phyloP scores from a whole-genome alignment of 2,329 filamentous ascomycete species.

The Penicillium sp. region DNA sequence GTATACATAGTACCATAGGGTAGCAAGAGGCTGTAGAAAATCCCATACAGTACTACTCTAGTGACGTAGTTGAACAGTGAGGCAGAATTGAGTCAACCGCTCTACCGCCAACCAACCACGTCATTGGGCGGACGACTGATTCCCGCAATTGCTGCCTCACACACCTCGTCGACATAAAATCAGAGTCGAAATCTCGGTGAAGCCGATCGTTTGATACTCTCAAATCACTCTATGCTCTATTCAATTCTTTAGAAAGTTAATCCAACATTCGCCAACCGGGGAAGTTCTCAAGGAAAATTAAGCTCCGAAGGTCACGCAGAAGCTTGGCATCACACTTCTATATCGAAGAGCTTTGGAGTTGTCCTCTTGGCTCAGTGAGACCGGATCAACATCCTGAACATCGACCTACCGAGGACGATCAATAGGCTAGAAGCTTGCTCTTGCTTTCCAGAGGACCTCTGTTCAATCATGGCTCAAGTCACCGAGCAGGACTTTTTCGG shows the following conservation, averaged over 20 bases:
- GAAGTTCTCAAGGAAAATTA: slow-evolving; percentile 4
- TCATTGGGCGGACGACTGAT: slow-evolving; percentile 36
- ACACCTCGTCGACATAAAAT: slow-evolving; percentile 14
- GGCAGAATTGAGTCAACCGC: not conserved
- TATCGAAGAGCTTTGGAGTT: slow-evolving; percentile 2
- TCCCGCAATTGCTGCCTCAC: slow-evolving; percentile 31
- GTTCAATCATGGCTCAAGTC: slow-evolving; percentile 33
- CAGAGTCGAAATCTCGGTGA: slow-evolving; percentile 8
- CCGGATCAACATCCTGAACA: not conserved
- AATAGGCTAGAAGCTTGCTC: not conserved
- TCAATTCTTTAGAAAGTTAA: not conserved
- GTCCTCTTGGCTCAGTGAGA: not conserved
- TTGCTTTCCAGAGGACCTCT: not conserved
- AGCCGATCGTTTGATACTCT: not conserved
- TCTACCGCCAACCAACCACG: slow-evolving; percentile 1
- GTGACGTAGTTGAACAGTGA: not conserved
- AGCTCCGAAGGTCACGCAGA: not conserved
- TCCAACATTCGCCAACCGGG: not conserved
- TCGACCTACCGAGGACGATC: not conserved
- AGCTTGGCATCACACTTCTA: slow-evolving; percentile 18
- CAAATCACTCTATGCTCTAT: not conserved
- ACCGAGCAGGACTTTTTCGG: slow-evolving; percentile 43
- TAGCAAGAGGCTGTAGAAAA: too few species aligned
- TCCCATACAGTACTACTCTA: too few species aligned
- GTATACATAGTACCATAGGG: too few species aligned